phyloP scores from a whole-genome alignment of 495 filamentous ascomycete species.

The Penicillium bovifimosum region DNA sequence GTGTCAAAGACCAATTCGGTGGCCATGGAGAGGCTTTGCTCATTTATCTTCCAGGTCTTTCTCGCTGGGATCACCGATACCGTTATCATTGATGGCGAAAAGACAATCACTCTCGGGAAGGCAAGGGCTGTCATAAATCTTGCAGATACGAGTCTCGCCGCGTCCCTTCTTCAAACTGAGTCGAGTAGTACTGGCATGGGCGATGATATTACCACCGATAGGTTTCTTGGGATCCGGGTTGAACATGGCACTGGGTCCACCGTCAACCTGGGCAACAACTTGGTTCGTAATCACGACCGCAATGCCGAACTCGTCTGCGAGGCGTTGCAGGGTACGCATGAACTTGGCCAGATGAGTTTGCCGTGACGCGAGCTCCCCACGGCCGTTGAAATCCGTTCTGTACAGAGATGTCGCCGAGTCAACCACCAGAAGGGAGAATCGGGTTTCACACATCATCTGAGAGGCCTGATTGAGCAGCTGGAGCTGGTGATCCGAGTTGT shows the following conservation, averaged over 20 bases:
- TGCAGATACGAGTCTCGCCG: conserved; percentile 92
- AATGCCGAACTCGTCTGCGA: conserved; percentile 97
- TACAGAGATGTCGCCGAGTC: conserved; percentile 94
- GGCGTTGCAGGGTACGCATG: conserved; percentile 85
- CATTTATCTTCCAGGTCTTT: conserved; percentile 88
- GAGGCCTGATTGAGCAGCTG: conserved; percentile 92
- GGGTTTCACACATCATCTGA: conserved; percentile 98
- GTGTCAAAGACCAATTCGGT: conserved; percentile 10
- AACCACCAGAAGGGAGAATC: conserved; percentile 91
- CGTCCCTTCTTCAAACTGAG: conserved; percentile 92
- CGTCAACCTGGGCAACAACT: conserved; percentile 96
- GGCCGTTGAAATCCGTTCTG: conserved; percentile 89
- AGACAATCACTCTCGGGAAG: conserved; percentile 93
- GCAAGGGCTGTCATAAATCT: conserved; percentile 98
- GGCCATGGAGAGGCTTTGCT: background rate
- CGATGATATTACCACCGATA: conserved; percentile 98
- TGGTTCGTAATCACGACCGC: conserved; percentile 99
- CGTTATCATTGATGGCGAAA: conserved; percentile 95
- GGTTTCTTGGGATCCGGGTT: conserved; percentile 99
- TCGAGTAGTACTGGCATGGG: conserved; percentile 87
- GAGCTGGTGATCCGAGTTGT: conserved; percentile 97
- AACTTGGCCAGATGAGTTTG: conserved; percentile 97
- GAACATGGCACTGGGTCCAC: conserved; percentile 93
- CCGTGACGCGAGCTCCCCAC: conserved; percentile 83
- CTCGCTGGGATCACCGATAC: conserved; percentile 90